Conservation (phyloP, 192 early-diverging fungal species). For the Podila horticola region DNA sequence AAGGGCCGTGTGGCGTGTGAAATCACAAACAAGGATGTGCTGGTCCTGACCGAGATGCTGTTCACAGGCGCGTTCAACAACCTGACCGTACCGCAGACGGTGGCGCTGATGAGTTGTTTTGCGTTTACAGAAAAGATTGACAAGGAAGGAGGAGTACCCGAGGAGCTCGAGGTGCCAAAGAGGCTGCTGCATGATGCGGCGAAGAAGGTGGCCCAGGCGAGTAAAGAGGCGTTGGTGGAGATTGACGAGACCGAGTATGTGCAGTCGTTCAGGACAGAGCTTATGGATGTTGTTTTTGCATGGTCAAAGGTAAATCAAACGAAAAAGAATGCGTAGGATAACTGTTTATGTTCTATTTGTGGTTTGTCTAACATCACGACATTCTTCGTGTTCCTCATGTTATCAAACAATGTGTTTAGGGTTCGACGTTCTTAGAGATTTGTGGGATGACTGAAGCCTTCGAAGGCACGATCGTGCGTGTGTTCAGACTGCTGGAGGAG, state of each 20-base stretch:
- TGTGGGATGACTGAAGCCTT: constrained; percentile 92
- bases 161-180: constrained; percentile 79
- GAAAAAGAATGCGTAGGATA: constrained; percentile 70
- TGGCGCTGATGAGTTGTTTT: constrained; percentile 88
- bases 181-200: constrained; percentile 84
- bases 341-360: constrained; percentile 82
- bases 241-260: constrained; percentile 92
- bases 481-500: constrained; percentile 88
- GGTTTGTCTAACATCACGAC: background rate
- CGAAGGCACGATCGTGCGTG: constrained; percentile 91
- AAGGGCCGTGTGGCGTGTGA: constrained; percentile 97
- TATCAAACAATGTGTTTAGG: constrained; percentile 73
- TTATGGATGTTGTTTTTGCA: constrained; percentile 93
- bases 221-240: constrained; percentile 82
- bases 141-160: constrained; percentile 62
- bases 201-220: constrained; percentile 79
- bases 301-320: constrained; percentile 68
- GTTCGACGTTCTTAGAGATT: constrained; percentile 89
- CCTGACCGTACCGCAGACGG: constrained; percentile 80
- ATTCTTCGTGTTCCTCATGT: constrained; percentile 1
- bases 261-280: constrained; percentile 77
- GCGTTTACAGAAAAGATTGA: constrained; percentile 77
- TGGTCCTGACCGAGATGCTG: constrained; percentile 93
- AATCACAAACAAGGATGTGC: constrained; percentile 89
- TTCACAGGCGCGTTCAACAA: constrained; percentile 95